phyloP scores from a whole-genome alignment of 352 stramenopile genomes.

The Pythium folliculosum region DNA sequence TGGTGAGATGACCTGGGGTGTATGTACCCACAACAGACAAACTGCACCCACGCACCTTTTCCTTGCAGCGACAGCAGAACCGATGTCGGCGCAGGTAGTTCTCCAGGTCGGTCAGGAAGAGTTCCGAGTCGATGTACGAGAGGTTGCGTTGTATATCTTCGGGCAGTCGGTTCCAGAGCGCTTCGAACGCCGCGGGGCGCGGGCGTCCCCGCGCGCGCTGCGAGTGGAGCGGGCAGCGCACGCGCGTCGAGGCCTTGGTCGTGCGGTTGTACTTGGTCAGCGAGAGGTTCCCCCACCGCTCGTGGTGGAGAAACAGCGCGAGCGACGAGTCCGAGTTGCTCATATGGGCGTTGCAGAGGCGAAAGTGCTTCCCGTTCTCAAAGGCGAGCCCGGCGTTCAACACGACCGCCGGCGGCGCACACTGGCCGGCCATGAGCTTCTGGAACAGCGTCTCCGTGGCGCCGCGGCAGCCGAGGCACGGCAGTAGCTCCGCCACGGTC shows the following conservation, averaged over 20 bases:
- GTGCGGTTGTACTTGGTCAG: conserved; percentile 48
- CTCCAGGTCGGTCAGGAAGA: conserved; percentile 85
- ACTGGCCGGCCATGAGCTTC: conserved; percentile 51
- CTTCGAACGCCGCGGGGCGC: conserved; percentile 74
- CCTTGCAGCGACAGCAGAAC: conserved; percentile 88
- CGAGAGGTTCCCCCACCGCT: conserved; percentile 57
- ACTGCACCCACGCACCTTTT: conserved; percentile 42
- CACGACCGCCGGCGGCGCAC: conserved; percentile 42
- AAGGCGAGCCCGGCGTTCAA: conserved; percentile 58
- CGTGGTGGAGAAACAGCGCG: conserved; percentile 80
- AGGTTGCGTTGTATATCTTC: conserved; percentile 81
- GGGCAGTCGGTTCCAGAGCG: conserved; percentile 74
- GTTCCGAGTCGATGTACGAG: conserved; percentile 84
- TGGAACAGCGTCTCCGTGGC: conserved; percentile 78
- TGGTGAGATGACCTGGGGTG: not conserved
- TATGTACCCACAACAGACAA: not conserved
- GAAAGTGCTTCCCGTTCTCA: conserved; percentile 56
- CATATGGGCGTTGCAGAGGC: conserved; percentile 68
- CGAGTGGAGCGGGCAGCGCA: conserved; percentile 76
- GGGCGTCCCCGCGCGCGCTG: conserved; percentile 70
- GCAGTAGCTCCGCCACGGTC: conserved; percentile 69
- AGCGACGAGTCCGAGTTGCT: conserved; percentile 65
- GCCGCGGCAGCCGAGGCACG: conserved; percentile 78
- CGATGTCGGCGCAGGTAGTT: conserved; percentile 83
- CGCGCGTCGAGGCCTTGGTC: conserved; percentile 44